Base-by-base conservation (phyloP, 352 stramenopile species). In the Globisporangium cederbergense region DNA sequence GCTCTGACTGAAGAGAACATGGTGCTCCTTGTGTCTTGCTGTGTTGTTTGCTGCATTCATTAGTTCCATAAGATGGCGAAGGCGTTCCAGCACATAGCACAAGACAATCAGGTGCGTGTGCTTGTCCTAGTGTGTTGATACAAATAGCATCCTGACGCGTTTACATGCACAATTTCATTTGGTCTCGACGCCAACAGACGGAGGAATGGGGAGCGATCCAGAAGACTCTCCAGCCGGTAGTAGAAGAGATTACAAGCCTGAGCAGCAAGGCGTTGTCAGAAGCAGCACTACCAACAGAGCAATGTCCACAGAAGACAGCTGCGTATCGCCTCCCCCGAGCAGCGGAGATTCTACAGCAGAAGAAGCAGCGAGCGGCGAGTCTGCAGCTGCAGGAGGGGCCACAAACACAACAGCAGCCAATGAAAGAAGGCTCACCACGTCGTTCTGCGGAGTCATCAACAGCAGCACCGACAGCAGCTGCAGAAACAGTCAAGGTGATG, bases 121-220 rank as follows among this genome's bases (percentile, higher is more conserved):
- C 10, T 54, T 1, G 6, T 38, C 11, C 11, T 14, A 11, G 4
- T 40, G 43, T n/a, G 38, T 11, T 50, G 30, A 34, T 43, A 5
- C 10, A 18, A 36, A 16, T 7, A 1, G 3, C 32, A n/a, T 51
- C 1, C 34, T 42, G 38, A 65, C 14, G 22, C 34, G 4, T 25
- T 7, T 3, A 8, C 32, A 14, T 30, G 13, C 40, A 6, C n/a
- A 2, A 16, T 52, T 16, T 34, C 7, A 4, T 54, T 54, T 14
- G 10, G 43, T 38, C 34, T 9, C 34, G 34, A 38, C 34, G 8
- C 8, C 34, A 38, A 9, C 18, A 16, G 43, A 22, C 42, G 68
- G 49, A 72, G n/a, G 66, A 68, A 36, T 52, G 78, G 5, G 71
- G 70, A 30, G 16, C 58, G 25, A 49, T 82, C 20, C 56, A 72